A percentile compares a stretch with the other conserved stretches of the same genome.
Evolutionary conservation across 495 filamentous ascomycete species (phyloP).

Genomic region (Poronia punctata): DNA sequence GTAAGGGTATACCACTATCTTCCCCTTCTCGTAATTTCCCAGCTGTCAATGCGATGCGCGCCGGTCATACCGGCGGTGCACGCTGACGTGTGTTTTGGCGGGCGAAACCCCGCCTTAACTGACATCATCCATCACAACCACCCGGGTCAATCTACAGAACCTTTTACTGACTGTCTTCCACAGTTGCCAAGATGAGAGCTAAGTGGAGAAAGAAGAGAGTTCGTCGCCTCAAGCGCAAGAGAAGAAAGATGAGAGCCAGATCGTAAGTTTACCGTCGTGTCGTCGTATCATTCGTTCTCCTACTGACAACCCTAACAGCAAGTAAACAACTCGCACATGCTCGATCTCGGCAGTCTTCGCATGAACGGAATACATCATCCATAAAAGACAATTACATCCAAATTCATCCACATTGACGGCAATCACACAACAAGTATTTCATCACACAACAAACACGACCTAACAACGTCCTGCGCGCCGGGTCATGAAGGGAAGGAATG

Average conservation of each 20-base stretch:
- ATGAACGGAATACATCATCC: slow-evolving; percentile 17
- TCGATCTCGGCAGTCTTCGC: slow-evolving; percentile 52
- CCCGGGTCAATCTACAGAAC: background rate
- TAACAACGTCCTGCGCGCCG: slow-evolving; percentile 3
- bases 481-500: slow-evolving; percentile 4
- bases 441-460: slow-evolving; percentile 4
- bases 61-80: too few species aligned
- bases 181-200: slow-evolving; percentile 79
- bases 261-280: slow-evolving; percentile 45
- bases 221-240: slow-evolving; percentile 95
- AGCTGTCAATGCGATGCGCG: too few species aligned
- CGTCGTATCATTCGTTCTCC: slow-evolving; percentile 3
- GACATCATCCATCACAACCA: slow-evolving; percentile 4
- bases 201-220: slow-evolving; percentile 99
- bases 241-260: slow-evolving; percentile 95
- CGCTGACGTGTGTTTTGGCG: too few species aligned
- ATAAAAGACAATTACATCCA: slow-evolving; percentile 24
- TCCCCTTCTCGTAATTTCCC: too few species aligned
- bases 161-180: slow-evolving; percentile 17
- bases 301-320: slow-evolving; percentile 37
- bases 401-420: slow-evolving; percentile 12
- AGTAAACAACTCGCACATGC: slow-evolving; percentile 56
- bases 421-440: slow-evolving; percentile 4
- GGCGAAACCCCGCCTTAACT: slow-evolving; percentile 2
- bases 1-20: too few species aligned